These are phyloP conservation scores for Yamadazyma friedrichii DNA, from an alignment of 1,139 yeast species.

Conservation along the genomic window DNA sequence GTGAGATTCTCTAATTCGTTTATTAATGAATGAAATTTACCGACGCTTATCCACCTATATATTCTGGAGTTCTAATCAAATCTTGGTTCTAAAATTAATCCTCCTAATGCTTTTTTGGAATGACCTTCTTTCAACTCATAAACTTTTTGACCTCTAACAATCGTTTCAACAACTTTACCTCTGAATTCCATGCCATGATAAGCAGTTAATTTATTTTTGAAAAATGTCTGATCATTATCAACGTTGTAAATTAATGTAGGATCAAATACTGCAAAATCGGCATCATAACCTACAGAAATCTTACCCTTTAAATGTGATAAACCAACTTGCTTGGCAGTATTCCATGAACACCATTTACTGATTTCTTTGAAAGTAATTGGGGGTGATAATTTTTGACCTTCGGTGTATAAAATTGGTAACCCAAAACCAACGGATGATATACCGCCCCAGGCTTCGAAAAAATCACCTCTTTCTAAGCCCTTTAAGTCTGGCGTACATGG, in stretches of 20 bases:
- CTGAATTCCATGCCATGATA: conserved; percentile 66
- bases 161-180: conserved; percentile 77
- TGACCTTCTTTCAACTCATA: conserved; percentile 61
- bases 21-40: neutral
- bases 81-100: conserved; percentile 58
- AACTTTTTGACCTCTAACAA: conserved; percentile 70
- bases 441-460: conserved; percentile 97
- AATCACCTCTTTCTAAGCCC: conserved; percentile 79
- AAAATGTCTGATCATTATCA: conserved; percentile 58
- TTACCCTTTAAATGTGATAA: conserved; percentile 70
- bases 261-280: conserved; percentile 83
- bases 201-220: conserved; percentile 86
- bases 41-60: neutral
- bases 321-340: conserved; percentile 87
- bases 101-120: conserved; percentile 55
- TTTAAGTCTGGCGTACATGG: conserved; percentile 94
- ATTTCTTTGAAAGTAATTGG: conserved; percentile 62
- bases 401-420: conserved; percentile 75
- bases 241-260: conserved; percentile 55
- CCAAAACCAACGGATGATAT: conserved; percentile 92
- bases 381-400: conserved; percentile 55
- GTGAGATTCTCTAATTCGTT: neutral
- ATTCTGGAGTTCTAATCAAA: conserved; percentile 7
- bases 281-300: conserved; percentile 73
- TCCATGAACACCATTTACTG: conserved; percentile 73